phyloP scores from a whole-genome alignment of 768 basidiomycete species.

The Boletus subcaerulescens region DNA sequence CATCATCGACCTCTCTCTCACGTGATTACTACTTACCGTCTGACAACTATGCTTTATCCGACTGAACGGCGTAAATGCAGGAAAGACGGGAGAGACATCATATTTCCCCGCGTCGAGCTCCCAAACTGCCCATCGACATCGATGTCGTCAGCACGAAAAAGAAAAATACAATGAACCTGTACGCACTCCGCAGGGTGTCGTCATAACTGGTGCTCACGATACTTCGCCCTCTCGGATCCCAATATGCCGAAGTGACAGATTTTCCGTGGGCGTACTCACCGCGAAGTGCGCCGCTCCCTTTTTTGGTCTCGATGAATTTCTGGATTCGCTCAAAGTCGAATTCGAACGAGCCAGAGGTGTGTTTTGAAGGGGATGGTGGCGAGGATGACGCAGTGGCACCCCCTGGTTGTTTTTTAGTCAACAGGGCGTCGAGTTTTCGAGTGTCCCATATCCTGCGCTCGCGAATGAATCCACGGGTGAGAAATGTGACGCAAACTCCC shows the following conservation, averaged over 20 bases:
- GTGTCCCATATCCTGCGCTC: conserved; percentile 72
- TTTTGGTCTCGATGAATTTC: conserved; percentile 47
- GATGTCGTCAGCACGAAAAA: conserved; percentile 7
- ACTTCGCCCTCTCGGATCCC: conserved; percentile 77
- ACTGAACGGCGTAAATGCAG: conserved; percentile 60
- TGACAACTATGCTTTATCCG: conserved; percentile 74
- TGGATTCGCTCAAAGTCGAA: conserved; percentile 44
- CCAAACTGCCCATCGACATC: conserved; percentile 56
- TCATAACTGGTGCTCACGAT: conserved; percentile 88
- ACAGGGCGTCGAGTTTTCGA: conserved; percentile 55
- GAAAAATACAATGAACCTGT: neutral
- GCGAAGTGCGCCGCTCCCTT: conserved; percentile 54
- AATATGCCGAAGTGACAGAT: conserved; percentile 80
- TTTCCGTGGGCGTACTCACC: conserved; percentile 70
- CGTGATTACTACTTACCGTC: conserved; percentile 48
- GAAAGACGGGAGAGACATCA: conserved; percentile 46
- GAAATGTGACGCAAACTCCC: conserved; percentile 11
- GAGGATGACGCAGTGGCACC: conserved; percentile 14
- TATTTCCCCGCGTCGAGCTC: conserved; percentile 57
- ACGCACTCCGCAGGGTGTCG: conserved; percentile 67
- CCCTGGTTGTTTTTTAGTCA: conserved; percentile 17
- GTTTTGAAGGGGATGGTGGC: conserved; percentile 18
- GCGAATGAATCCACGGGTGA: neutral
- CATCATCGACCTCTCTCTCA: neutral
- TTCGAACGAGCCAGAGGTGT: conserved; percentile 22